Base-by-base conservation (phyloP, 257 asterid species). In the Gardenia jasminoides region DNA sequence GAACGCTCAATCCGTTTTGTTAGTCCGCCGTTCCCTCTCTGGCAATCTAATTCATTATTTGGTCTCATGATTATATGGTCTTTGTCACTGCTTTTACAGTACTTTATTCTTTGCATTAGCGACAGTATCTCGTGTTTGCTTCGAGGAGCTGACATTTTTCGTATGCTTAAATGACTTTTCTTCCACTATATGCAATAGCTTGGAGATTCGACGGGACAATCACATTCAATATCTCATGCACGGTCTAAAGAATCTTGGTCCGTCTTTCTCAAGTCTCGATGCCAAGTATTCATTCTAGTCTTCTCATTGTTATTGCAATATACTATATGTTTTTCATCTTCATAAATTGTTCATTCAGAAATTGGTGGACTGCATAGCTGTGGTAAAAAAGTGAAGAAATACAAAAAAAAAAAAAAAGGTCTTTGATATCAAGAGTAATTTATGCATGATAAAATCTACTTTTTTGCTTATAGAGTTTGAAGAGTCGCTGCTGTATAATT, bases 181-280 rank as follows among this genome's bases (percentile, higher is more conserved):
- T 48, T 46, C 76, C 39, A 78, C 61, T 48, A 30, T 82, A 78
- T 80, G 75, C 41, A 70, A 79, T 58, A 94, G 98, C 83, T 86
- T 93, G 70, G 99, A 93, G 88, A 69, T 95, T 87, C 94, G 88
- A 68, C 96, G 97, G 7, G 97, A 93, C 58, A 85, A 82, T 47
- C 99, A 95, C 85, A 44, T 89, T 26, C 91, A 89, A 83, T 95
- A 87, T 86, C 98, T 95, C 76, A 87, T 86, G 70, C 88, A 69
- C 46, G 87, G 96, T 39, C 92, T 94, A 76, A 78, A 80, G 50
- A 84, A 83, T 16, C 96, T 94, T 78, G 87, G 89, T 74, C 91
- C 92, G 66, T 88, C 79, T 74, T 92, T 92, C 72, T 66, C 86
- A 44, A 94, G 86, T 73, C 81, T 94, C 87, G 99, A 93, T 87